These are phyloP conservation scores for Perilla frutescens DNA, from an alignment of 257 asterid species.

Conservation along the genomic window DNA sequence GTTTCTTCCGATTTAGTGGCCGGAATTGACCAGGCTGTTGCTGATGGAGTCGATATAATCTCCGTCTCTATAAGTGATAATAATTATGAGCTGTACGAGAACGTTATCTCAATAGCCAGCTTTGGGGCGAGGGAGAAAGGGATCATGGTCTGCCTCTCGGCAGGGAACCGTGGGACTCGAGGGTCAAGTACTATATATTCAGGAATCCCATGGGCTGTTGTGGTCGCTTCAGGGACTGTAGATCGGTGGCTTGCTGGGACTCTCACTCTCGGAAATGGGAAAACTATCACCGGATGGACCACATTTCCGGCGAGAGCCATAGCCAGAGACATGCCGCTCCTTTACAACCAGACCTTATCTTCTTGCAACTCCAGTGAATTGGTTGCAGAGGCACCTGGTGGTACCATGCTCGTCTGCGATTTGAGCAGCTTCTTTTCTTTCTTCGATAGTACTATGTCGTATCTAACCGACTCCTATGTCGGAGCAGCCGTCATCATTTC, in stretches of 20 bases:
- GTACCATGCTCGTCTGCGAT: constrained; percentile 29
- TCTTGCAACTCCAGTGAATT: constrained; percentile 28
- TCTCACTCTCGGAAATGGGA: constrained; percentile 45
- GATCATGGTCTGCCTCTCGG: constrained; percentile 43
- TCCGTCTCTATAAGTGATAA: constrained; percentile 27
- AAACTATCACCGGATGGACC: constrained; percentile 43
- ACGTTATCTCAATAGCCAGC: constrained; percentile 45
- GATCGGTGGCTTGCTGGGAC: constrained; percentile 48
- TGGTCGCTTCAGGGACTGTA: constrained; percentile 42
- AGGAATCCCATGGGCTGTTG: constrained; percentile 47
- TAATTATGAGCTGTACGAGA: constrained; percentile 1
- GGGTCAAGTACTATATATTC: neutral
- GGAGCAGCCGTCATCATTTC: constrained; percentile 39
- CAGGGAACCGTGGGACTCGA: constrained; percentile 39
- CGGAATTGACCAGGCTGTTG: constrained; percentile 44
- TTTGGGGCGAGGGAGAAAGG: constrained; percentile 55
- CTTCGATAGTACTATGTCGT: neutral
- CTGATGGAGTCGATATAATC: constrained; percentile 46
- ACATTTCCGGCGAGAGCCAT: constrained; percentile 38
- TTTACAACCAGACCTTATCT: constrained; percentile 30
- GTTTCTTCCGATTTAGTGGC: constrained; percentile 35
- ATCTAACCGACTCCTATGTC: constrained; percentile 16
- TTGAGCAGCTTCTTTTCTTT: neutral
- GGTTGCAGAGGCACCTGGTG: constrained; percentile 1
- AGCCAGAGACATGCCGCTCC: constrained; percentile 6